Evolutionary conservation across 805 yeast species (phyloP).

Genomic region (Ogataea paradorogensis): DNA sequence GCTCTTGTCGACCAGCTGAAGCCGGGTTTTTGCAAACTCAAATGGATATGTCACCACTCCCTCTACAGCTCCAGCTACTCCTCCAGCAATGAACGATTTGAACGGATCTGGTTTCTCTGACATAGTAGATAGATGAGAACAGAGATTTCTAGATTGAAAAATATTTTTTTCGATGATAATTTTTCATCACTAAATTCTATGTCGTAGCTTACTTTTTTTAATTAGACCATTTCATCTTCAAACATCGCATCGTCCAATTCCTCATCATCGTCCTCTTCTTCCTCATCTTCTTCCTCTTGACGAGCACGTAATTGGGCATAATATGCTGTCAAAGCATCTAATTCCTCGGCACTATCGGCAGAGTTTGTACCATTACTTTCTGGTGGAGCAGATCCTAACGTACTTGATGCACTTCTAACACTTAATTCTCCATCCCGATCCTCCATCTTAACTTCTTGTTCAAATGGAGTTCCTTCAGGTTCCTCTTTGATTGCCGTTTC

Average conservation of each 20-base stretch:
- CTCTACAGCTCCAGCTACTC: constrained; percentile 94
- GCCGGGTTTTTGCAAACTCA: constrained; percentile 92
- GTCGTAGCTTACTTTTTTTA: not conserved
- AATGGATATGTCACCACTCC: constrained; percentile 92
- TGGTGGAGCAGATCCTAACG: constrained; percentile 10
- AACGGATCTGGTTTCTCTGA: constrained; percentile 56
- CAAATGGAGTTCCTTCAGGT: constrained; percentile 16
- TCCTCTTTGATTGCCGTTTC: constrained; percentile 37
- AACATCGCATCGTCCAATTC: constrained; percentile 27
- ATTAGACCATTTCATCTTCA: constrained; percentile 12
- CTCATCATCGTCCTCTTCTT: constrained; percentile 40
- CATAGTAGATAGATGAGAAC: not conserved
- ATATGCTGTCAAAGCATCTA: constrained; percentile 70
- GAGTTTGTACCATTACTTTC: constrained; percentile 23
- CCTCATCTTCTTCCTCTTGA: constrained; percentile 56
- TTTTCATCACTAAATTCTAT: constrained; percentile 1
- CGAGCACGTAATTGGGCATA: constrained; percentile 73
- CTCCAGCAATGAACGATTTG: constrained; percentile 90
- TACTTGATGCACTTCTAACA: constrained; percentile 4
- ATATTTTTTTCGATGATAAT: not conserved
- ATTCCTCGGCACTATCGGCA: constrained; percentile 59
- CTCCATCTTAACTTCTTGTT: constrained; percentile 19
- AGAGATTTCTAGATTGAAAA: not conserved
- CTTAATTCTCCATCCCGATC: constrained; percentile 5
- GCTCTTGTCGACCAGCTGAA: constrained; percentile 73